These are phyloP conservation scores for Mycotypha africana DNA, from an alignment of 371 early-diverging fungal species.

Conservation along the genomic window DNA sequence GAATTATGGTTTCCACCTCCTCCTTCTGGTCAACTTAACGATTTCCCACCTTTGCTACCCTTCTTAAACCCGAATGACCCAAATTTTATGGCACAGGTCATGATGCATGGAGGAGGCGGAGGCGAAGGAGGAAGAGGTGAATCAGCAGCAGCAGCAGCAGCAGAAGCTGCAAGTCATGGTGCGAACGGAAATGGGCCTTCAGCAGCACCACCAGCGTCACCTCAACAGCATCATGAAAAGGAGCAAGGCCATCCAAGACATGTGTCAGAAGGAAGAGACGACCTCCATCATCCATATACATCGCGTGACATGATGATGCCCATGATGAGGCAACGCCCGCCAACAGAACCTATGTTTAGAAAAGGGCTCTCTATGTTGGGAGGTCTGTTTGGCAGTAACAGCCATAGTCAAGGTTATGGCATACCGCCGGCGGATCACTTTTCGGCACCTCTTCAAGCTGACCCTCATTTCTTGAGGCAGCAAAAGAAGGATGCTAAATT, in stretches of 20 bases:
- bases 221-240: not conserved
- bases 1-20: no score
- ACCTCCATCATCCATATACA: no score
- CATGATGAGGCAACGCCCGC: not conserved
- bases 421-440: no score
- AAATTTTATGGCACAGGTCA: constrained; percentile 1
- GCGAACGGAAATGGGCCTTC: no score
- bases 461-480: not conserved
- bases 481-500: constrained; percentile 5
- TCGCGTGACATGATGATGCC: no score
- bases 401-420: not conserved
- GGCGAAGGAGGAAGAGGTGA: not conserved
- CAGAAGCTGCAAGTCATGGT: no score
- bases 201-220: not conserved
- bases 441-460: not conserved
- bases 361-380: constrained; percentile 9
- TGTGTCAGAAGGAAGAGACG: not conserved
- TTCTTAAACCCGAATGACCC: constrained; percentile 4
- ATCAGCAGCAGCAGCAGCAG: not conserved
- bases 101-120: not conserved
- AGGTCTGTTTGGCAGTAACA: constrained; percentile 4
- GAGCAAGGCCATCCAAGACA: no score
- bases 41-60: constrained; percentile 3
- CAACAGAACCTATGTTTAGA: constrained; percentile 2
- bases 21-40: constrained; percentile 15